Conservation (phyloP, 805 yeast species). For the Starmera caribaea region DNA sequence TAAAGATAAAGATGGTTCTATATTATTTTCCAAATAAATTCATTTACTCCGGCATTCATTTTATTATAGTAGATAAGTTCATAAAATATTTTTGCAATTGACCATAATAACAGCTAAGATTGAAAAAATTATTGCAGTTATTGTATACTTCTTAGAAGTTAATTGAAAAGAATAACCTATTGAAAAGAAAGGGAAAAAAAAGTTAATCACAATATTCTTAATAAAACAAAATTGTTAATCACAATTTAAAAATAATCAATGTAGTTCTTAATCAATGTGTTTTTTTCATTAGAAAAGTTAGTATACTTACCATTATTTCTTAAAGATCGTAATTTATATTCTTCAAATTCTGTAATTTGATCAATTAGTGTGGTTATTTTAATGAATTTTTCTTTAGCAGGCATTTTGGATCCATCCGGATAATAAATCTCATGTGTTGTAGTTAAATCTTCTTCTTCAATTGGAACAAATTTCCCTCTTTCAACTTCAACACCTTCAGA, state of each 20-base stretch:
- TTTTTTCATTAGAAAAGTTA: too few relatives aligned
- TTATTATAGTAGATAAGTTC: neutral
- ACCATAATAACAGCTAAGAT: too few relatives aligned
- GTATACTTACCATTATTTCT: conserved; percentile 15
- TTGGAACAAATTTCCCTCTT: conserved; percentile 39
- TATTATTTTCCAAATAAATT: conserved; percentile 26
- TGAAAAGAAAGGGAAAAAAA: too few relatives aligned
- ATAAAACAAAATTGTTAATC: neutral
- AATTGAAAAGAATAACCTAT: too few relatives aligned
- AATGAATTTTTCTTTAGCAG: conserved; percentile 13
- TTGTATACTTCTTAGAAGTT: too few relatives aligned
- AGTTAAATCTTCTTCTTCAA: conserved; percentile 32
- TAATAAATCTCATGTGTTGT: conserved; percentile 34
- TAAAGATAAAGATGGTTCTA: conserved; percentile 28
- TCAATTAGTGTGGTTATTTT: conserved; percentile 14
- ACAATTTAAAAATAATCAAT: too few relatives aligned
- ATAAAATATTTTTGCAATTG: too few relatives aligned
- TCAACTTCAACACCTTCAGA: conserved; percentile 36
- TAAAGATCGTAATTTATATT: conserved; percentile 12
- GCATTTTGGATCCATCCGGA: conserved; percentile 28
- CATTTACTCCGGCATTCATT: conserved; percentile 1
- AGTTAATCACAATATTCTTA: too few relatives aligned
- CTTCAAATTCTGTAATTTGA: conserved; percentile 17
- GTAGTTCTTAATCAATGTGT: too few relatives aligned
- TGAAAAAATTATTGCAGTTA: too few relatives aligned